These are phyloP conservation scores for Podila horticola DNA, from an alignment of 192 early-diverging fungal genomes.

Conservation along the genomic window DNA sequence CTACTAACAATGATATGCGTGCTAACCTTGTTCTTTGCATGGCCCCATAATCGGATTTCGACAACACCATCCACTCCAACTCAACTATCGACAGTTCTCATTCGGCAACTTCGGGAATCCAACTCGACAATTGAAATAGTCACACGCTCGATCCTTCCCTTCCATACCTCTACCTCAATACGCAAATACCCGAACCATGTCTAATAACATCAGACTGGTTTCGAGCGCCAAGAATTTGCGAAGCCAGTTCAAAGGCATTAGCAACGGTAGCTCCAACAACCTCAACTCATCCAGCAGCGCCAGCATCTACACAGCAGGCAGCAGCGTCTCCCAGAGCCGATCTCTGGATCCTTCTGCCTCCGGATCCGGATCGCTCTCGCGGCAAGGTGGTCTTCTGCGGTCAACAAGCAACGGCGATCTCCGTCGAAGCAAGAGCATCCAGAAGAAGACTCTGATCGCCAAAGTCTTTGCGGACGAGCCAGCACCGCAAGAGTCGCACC, in stretches of 20 bases:
- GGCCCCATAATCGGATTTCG: background rate
- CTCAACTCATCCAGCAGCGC: slow-evolving; percentile 9
- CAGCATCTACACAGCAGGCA: slow-evolving; percentile 11
- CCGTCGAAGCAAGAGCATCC: slow-evolving; percentile 26
- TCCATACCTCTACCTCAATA: background rate
- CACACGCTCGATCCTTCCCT: background rate
- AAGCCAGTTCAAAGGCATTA: slow-evolving; percentile 21
- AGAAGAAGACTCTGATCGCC: slow-evolving; percentile 28
- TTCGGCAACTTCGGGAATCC: background rate
- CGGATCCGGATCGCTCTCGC: slow-evolving; percentile 7
- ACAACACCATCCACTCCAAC: background rate
- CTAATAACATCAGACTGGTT: slow-evolving; percentile 25
- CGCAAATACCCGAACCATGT: slow-evolving; percentile 12
- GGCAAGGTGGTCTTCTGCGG: slow-evolving; percentile 24
- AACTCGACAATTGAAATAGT: background rate
- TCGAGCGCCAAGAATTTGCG: slow-evolving; percentile 40
- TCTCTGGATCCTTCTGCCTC: slow-evolving; percentile 25
- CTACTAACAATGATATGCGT: background rate
- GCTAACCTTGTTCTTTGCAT: background rate
- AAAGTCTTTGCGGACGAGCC: slow-evolving; percentile 36
- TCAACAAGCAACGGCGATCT: slow-evolving; percentile 27
- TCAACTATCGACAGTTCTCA: no score
- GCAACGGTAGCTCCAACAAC: background rate
- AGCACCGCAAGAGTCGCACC: background rate
- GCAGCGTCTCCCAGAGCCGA: slow-evolving; percentile 6